phyloP scores from a whole-genome alignment of 192 early-diverging fungal species.

The Umbelopsis isabellina region DNA sequence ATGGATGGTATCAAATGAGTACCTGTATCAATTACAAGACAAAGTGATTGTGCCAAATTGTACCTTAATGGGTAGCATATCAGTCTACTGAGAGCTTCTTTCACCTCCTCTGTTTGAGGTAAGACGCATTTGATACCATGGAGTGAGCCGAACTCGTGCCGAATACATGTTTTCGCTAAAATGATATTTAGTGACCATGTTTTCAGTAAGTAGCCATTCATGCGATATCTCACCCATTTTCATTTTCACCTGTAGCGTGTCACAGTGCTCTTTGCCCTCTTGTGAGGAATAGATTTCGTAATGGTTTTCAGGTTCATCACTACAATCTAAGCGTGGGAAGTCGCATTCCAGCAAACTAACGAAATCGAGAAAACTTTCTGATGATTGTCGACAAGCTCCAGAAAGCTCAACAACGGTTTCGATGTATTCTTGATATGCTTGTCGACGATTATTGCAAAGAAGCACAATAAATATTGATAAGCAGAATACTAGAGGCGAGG shows the following conservation, averaged over 20 bases:
- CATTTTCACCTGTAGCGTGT: not conserved
- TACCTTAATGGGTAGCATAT: constrained; percentile 1
- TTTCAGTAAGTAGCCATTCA: too few species aligned
- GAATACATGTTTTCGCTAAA: not conserved
- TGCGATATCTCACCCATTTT: constrained; percentile 5
- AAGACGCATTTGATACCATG: not conserved
- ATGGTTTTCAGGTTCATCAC: not conserved
- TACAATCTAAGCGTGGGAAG: not conserved
- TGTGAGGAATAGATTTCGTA: not conserved
- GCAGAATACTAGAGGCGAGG: not conserved
- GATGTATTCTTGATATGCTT: not conserved
- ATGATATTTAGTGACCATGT: too few species aligned
- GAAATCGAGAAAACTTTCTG: constrained; percentile 4
- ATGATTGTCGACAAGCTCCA: constrained; percentile 16
- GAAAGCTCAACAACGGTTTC: constrained; percentile 7
- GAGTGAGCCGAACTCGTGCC: constrained; percentile 1
- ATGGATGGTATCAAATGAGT: not conserved
- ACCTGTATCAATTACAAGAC: not conserved
- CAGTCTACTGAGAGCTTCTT: not conserved
- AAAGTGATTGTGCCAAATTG: not conserved
- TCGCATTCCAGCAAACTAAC: not conserved
- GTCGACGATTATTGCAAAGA: not conserved
- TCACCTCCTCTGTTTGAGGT: not conserved
- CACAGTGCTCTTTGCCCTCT: not conserved
- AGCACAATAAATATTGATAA: not conserved